Conservation (phyloP, 768 basidiomycete species). For the Podaxis rugospora region DNA sequence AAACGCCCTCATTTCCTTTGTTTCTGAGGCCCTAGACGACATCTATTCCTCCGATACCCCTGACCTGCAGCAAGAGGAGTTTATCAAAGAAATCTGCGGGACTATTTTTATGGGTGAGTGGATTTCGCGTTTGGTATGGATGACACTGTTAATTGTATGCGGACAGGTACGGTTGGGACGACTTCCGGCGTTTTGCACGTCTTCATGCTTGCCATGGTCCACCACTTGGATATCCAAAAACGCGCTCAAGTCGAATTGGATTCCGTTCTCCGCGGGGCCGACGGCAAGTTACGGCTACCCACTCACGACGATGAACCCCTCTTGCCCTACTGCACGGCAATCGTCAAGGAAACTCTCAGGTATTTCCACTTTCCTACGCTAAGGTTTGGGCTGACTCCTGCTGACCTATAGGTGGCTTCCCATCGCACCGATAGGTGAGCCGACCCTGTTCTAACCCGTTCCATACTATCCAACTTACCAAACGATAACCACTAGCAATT, state of each 20-base stretch:
- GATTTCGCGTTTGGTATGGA: not conserved
- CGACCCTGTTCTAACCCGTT: not conserved
- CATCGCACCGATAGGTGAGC: conserved; percentile 23
- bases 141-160: conserved; percentile 4
- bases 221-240: conserved; percentile 31
- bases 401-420: conserved; percentile 20
- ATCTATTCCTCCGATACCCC: conserved; percentile 5
- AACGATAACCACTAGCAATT: conserved; percentile 18
- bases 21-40: conserved; percentile 11
- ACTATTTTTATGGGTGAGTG: not conserved
- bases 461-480: not conserved
- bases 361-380: not conserved
- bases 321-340: conserved; percentile 30
- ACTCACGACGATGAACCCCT: conserved; percentile 26
- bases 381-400: not conserved
- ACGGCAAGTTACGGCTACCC: conserved; percentile 27
- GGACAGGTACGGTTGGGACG: conserved; percentile 46
- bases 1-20: conserved; percentile 6
- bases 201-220: conserved; percentile 37
- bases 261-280: conserved; percentile 26
- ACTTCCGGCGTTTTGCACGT: conserved; percentile 36
- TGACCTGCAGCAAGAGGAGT: conserved; percentile 1
- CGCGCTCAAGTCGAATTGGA: conserved; percentile 31
- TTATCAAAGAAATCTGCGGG: conserved; percentile 25
- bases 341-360: conserved; percentile 29